A percentile compares a stretch with the other conserved stretches of the same genome.
These are phyloP conservation scores for Citrus maxima DNA, from an alignment of 345 rosid species.

Conservation along the genomic window DNA sequence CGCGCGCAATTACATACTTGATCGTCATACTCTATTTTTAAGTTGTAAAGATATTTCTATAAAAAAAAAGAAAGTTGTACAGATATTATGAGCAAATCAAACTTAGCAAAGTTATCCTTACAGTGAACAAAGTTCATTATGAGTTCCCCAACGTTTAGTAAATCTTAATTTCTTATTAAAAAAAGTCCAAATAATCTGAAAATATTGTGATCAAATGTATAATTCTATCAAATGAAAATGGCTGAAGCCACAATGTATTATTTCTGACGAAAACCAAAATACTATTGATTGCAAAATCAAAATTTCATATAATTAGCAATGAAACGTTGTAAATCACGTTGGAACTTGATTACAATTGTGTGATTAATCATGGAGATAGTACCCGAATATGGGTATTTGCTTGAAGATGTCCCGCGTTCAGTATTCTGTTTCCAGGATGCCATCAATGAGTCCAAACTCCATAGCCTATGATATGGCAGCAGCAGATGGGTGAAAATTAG, in stretches of 20 bases:
- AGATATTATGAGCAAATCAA: neutral
- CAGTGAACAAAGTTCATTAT: too few relatives aligned
- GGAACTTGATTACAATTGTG: conserved; percentile 3
- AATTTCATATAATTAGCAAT: neutral
- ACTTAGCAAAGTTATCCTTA: neutral
- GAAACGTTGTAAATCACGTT: neutral
- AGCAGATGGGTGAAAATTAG: neutral
- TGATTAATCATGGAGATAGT: neutral
- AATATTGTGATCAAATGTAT: neutral
- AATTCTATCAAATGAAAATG: neutral
- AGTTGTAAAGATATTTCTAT: too few relatives aligned
- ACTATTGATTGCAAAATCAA: neutral
- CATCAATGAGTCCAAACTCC: conserved; percentile 86
- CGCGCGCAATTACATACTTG: too few relatives aligned
- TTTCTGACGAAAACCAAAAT: neutral
- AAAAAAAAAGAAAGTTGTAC: too few relatives aligned
- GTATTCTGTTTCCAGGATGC: conserved; percentile 73
- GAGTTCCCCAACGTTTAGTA: too few relatives aligned
- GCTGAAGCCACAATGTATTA: neutral
- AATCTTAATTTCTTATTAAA: too few relatives aligned
- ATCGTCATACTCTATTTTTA: too few relatives aligned
- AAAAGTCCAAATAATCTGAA: neutral
- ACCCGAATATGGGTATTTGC: neutral
- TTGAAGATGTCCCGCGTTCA: conserved; percentile 19
- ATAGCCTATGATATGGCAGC: conserved; percentile 53